Evolutionary conservation across 176 grass and related monocot species (phyloP).

Genomic region (Triticum aestivum): IWGSC_CS_RefSeq_v2.1 NC_057795.1:534489097-534489596

Average conservation of each 20-base stretch:
- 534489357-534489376: slow-evolving; percentile 35
- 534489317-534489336: slow-evolving; percentile 78
- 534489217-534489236: not conserved
- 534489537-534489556: slow-evolving; percentile 62
- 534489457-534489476: slow-evolving; percentile 14
- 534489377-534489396: slow-evolving; percentile 19
- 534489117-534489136: slow-evolving; percentile 11
- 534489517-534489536: slow-evolving; percentile 34
- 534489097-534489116: slow-evolving; percentile 7
- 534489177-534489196: not conserved
- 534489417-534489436: slow-evolving; percentile 25
- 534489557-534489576: slow-evolving; percentile 45
- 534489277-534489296: slow-evolving; percentile 29
- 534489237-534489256: not conserved
- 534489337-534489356: slow-evolving; percentile 67
- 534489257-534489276: slow-evolving; percentile 13
- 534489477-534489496: slow-evolving; percentile 32
- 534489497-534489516: slow-evolving; percentile 32
- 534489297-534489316: slow-evolving; percentile 64
- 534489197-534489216: not conserved
- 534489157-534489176: not conserved
- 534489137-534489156: not conserved
- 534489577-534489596: slow-evolving; percentile 48
- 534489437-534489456: not conserved
- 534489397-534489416: slow-evolving; percentile 32